A percentile compares a stretch with the other conserved stretches of the same genome.
These are phyloP conservation scores for Sporothrix brasiliensis DNA, from an alignment of 2,329 filamentous ascomycete species.

Conservation along the genomic window DNA sequence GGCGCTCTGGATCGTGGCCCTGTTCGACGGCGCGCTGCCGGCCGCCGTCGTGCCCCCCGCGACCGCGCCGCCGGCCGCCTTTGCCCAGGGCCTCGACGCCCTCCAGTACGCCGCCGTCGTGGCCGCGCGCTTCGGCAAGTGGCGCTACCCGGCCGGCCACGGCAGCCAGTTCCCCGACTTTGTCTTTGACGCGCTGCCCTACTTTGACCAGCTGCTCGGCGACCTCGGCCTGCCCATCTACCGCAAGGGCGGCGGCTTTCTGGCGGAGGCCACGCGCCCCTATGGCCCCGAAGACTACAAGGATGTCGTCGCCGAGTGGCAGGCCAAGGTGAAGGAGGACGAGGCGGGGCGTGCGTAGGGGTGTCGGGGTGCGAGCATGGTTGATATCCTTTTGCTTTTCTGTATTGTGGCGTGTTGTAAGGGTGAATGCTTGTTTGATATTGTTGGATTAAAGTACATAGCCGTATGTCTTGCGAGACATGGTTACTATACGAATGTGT, in stretches of 20 bases:
- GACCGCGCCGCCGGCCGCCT: conserved; percentile 34
- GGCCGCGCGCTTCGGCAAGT: conserved; percentile 68
- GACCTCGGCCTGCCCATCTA: conserved; percentile 65
- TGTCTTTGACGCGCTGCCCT: conserved; percentile 75
- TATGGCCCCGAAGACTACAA: conserved; percentile 64
- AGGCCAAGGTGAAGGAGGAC: conserved; percentile 26
- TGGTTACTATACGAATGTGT: no score
- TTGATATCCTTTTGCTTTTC: conserved; percentile 20
- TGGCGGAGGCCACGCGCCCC: conserved; percentile 57
- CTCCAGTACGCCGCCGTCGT: conserved; percentile 61
- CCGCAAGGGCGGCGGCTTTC: conserved; percentile 56
- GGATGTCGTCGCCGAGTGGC: conserved; percentile 56
- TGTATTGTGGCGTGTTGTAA: background rate
- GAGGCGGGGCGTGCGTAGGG: background rate
- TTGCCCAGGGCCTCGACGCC: conserved; percentile 43
- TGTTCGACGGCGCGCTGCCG: conserved; percentile 57
- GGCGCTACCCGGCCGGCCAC: conserved; percentile 68
- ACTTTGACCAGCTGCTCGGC: conserved; percentile 66
- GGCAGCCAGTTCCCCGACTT: conserved; percentile 67
- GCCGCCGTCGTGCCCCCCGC: conserved; percentile 38
- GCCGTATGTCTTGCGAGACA: background rate
- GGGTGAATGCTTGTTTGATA: background rate
- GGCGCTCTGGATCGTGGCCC: conserved; percentile 67
- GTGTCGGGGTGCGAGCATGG: background rate
- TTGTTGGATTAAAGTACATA: background rate